Conservation (phyloP, 75 land plant species). For the Pinus albicaulis region DNA sequence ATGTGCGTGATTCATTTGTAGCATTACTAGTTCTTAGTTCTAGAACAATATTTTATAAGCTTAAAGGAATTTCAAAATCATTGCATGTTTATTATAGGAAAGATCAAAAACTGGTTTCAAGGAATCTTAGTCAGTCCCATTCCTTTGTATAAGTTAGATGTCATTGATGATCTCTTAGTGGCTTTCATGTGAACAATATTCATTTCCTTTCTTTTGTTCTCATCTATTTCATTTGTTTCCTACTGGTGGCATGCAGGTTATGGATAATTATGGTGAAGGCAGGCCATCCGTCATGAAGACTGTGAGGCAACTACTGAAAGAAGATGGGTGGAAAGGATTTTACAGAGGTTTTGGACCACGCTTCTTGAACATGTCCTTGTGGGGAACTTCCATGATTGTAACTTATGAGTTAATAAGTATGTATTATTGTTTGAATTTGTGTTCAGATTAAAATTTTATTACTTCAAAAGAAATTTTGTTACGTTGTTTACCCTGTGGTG, state of each 20-base stretch:
- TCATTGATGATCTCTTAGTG: not conserved
- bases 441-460: no score
- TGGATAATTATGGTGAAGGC: conserved; percentile 69
- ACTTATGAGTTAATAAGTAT: conserved; percentile 91
- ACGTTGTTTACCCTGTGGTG: no score
- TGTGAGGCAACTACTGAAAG: conserved; percentile 48
- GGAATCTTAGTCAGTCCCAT: not conserved
- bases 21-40: not conserved
- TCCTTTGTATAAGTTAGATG: conserved; percentile 1
- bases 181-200: not conserved
- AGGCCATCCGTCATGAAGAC: conserved; percentile 81
- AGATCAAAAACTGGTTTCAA: not conserved
- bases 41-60: not conserved
- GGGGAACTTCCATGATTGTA: conserved; percentile 96
- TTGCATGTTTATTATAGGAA: not conserved
- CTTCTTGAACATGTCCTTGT: conserved; percentile 91
- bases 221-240: not conserved
- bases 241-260: conserved; percentile 36
- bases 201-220: not conserved
- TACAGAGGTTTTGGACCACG: conserved; percentile 94
- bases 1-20: not conserved
- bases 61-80: not conserved
- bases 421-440: conserved; percentile 14
- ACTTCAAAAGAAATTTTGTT: no score
- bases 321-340: conserved; percentile 94